Evolutionary conservation across 2,329 filamentous ascomycete species (phyloP).

Genomic region (Colletotrichum lentis): DNA sequence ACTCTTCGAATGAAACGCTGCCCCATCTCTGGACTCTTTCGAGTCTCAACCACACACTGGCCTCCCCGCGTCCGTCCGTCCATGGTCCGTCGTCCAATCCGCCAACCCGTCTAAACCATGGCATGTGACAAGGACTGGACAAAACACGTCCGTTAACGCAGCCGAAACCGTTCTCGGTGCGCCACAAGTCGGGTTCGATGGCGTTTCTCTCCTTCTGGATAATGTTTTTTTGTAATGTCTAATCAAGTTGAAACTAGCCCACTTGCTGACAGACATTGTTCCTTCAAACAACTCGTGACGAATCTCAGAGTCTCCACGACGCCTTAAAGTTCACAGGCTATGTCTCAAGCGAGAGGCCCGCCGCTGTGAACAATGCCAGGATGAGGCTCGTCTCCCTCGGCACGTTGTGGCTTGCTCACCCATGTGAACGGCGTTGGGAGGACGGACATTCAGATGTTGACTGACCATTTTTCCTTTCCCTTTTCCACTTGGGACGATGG

Average conservation of each 20-base stretch:
- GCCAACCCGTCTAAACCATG: slow-evolving; percentile 14
- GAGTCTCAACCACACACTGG: slow-evolving; percentile 23
- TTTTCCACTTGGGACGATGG: not conserved
- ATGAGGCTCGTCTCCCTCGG: slow-evolving; percentile 20
- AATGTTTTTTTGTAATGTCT: not conserved
- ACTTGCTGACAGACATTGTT: not conserved
- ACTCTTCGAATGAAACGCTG: slow-evolving; percentile 33
- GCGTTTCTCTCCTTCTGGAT: not conserved
- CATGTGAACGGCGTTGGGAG: slow-evolving; percentile 21
- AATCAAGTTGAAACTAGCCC: not conserved
- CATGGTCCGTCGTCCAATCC: slow-evolving; percentile 23
- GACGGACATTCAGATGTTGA: not conserved
- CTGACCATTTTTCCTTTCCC: too few species aligned
- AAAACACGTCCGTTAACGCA: not conserved
- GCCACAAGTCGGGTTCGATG: slow-evolving; percentile 1
- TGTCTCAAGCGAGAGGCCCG: slow-evolving; percentile 25
- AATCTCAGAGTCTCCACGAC: not conserved
- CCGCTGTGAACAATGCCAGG: slow-evolving; percentile 20
- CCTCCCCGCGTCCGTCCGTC: slow-evolving; percentile 15
- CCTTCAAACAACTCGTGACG: not conserved
- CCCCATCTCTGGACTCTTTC: slow-evolving; percentile 17
- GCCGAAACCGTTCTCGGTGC: not conserved
- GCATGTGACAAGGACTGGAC: slow-evolving; percentile 6
- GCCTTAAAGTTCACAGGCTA: slow-evolving; percentile 22
- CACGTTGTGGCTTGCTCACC: slow-evolving; percentile 13